Base-by-base conservation (phyloP, 192 early-diverging fungal species). In the Martensiomyces pterosporus region DNA sequence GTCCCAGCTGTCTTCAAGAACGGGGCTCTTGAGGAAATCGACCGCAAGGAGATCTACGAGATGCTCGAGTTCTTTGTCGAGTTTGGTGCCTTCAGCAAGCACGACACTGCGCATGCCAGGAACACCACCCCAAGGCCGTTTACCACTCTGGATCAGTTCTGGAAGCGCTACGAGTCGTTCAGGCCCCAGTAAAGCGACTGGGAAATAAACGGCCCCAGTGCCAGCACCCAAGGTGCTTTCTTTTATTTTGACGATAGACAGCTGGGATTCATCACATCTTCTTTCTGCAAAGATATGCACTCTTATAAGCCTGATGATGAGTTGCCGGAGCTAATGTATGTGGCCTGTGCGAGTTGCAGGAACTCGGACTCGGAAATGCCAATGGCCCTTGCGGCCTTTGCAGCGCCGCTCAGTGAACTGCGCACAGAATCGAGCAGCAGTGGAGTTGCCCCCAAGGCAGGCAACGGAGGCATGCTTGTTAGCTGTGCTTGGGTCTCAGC, bases 341-440 rank as follows among this genome's bases (percentile, higher is more conserved):
- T 16, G 17, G 47, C 27, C 13, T 19, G 40, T n/a, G 60, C 53
- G 39, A 53, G 36, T 14, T 32, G 14, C 12, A 64, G 35, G 27
- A 72, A 72, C 27, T 56, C 61, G 2, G 35, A 24, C 39, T 72
- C 53, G 14, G 27, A 15, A n/a, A 60, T 19, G 9, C 57, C 56
- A 0, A 38, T 32, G 9, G 52, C 68, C n/a, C 22, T 43, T 16
- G 57, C 56, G 2, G 57, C 43, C 19, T 34, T 9, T 2, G 68
- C 68, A 1, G 68, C 52, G 14, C 55, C 54, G 2, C 49, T 43
- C 40, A 73, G 46, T 16, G 54, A 38, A 19, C 53, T 50, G 6
- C 32, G 49, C 14, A 53, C 33, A 3, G 60, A 44, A 16, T 47
- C 33, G 5, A 24, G 25, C 2, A 60, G 27, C 13, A 49, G 24